A percentile compares a stretch with the other conserved stretches of the same genome.
phyloP scores from a whole-genome alignment of 306 rosid genomes.

The Luffa acutangula region DNA sequence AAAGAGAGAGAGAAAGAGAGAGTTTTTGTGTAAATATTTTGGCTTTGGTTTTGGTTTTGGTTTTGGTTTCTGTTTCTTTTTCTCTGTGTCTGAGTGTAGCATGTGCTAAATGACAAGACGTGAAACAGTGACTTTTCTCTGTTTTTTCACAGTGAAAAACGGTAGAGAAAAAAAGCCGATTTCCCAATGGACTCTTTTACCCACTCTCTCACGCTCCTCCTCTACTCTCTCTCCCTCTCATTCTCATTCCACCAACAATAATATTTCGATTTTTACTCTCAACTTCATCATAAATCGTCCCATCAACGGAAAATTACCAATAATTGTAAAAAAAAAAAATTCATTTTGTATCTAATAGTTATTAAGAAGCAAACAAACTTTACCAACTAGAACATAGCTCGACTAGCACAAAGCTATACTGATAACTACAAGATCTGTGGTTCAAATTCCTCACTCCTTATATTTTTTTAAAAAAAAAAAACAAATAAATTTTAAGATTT shows the following conservation, averaged over 20 bases:
- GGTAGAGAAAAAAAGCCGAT: slow-evolving; percentile 16
- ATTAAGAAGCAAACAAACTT: too few species aligned
- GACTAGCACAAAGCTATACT: too few species aligned
- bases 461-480: too few species aligned
- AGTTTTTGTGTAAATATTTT: background rate
- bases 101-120: slow-evolving; percentile 69
- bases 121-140: slow-evolving; percentile 51
- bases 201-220: slow-evolving; percentile 7
- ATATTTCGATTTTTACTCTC: background rate
- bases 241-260: background rate
- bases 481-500: too few species aligned
- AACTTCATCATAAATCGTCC: too few species aligned
- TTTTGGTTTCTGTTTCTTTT: too few species aligned
- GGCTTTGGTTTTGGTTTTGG: too few species aligned
- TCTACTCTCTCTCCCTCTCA: background rate
- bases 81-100: background rate
- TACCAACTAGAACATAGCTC: too few species aligned
- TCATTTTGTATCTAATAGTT: too few species aligned
- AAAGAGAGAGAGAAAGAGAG: slow-evolving; percentile 18
- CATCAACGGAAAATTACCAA: background rate
- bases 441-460: too few species aligned
- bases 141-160: slow-evolving; percentile 34
- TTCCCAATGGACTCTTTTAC: background rate
- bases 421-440: too few species aligned
- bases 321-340: too few species aligned